These are phyloP conservation scores for Mortierella sp. DNA, from an alignment of 371 early-diverging fungal genomes.

Conservation along the genomic window DNA sequence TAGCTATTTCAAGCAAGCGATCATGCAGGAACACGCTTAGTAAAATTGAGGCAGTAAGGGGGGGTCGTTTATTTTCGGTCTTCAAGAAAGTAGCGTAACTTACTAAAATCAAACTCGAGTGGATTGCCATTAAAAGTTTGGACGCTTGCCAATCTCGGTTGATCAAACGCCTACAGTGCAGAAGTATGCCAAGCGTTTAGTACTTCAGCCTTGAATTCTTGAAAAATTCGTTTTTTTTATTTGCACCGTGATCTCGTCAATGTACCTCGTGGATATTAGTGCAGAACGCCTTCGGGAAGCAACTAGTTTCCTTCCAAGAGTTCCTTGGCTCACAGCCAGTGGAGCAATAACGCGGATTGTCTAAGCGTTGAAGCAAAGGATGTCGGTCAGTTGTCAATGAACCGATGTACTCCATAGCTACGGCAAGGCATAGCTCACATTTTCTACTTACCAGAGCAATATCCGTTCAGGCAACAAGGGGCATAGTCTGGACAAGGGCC, in stretches of 20 bases:
- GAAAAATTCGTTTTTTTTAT: not conserved
- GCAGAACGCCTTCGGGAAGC: conserved; percentile 35
- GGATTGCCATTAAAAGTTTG: conserved; percentile 37
- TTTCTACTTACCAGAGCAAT: conserved; percentile 35
- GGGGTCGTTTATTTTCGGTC: too few relatives aligned
- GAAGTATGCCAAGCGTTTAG: not conserved
- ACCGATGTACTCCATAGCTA: not conserved
- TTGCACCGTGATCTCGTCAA: not conserved
- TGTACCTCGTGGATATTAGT: conserved; percentile 34
- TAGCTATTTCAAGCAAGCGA: conserved; percentile 2
- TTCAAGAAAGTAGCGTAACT: not conserved
- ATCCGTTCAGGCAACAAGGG: conserved; percentile 41
- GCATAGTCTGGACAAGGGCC: conserved; percentile 49
- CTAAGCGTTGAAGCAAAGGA: conserved; percentile 6
- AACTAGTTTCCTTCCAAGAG: conserved; percentile 47
- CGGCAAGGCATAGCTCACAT: not conserved
- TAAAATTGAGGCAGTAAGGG: too few relatives aligned
- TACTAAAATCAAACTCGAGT: conserved; percentile 39
- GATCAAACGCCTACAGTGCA: conserved; percentile 15
- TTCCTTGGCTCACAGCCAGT: conserved; percentile 37
- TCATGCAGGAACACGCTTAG: too few relatives aligned
- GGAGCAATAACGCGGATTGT: conserved; percentile 36
- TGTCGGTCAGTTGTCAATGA: not conserved
- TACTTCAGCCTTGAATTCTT: not conserved
- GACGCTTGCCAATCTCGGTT: conserved; percentile 21